A percentile compares a stretch with the other conserved stretches of the same genome.
Evolutionary conservation across 2,329 filamentous ascomycete species (phyloP).

Genomic region (Penicillium sp.): DNA sequence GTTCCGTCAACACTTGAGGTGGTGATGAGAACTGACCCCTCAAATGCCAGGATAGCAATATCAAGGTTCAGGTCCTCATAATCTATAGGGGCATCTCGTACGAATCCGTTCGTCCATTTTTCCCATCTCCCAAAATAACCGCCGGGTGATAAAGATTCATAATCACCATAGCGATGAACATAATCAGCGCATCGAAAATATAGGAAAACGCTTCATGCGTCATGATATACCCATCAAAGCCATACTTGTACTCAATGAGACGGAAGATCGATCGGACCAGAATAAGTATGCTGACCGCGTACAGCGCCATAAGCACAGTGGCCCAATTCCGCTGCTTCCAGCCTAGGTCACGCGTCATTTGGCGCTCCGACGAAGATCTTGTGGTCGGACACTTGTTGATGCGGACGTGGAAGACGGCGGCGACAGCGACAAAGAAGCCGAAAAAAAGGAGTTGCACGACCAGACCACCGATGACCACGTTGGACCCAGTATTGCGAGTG

Average conservation of each 20-base stretch:
- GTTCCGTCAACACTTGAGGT: no score
- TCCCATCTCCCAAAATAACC: conserved; percentile 20
- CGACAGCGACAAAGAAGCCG: conserved; percentile 54
- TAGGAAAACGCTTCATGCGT: conserved; percentile 29
- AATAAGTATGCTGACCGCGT: conserved; percentile 23
- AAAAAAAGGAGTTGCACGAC: conserved; percentile 61
- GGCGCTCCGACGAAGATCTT: conserved; percentile 11
- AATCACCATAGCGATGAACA: conserved; percentile 25
- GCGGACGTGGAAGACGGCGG: conserved; percentile 52
- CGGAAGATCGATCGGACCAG: conserved; percentile 29
- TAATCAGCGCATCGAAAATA: conserved; percentile 29
- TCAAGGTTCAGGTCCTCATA: background rate
- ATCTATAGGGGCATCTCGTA: background rate
- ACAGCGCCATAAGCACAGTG: conserved; percentile 18
- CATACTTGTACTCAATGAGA: conserved; percentile 29
- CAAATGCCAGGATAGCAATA: no score
- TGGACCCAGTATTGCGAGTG: conserved; percentile 20
- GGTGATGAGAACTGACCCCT: no score
- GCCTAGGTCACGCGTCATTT: conserved; percentile 5
- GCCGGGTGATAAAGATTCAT: conserved; percentile 25
- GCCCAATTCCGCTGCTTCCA: conserved; percentile 21
- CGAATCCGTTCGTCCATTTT: background rate
- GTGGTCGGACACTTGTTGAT: conserved; percentile 26
- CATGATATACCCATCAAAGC: conserved; percentile 28
- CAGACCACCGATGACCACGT: conserved; percentile 57